Evolutionary conservation across 2,329 filamentous ascomycete genomes (phyloP), one percentile per base, ranked within the genome.

Genomic region (Tolypocladium tropicale): DNA sequence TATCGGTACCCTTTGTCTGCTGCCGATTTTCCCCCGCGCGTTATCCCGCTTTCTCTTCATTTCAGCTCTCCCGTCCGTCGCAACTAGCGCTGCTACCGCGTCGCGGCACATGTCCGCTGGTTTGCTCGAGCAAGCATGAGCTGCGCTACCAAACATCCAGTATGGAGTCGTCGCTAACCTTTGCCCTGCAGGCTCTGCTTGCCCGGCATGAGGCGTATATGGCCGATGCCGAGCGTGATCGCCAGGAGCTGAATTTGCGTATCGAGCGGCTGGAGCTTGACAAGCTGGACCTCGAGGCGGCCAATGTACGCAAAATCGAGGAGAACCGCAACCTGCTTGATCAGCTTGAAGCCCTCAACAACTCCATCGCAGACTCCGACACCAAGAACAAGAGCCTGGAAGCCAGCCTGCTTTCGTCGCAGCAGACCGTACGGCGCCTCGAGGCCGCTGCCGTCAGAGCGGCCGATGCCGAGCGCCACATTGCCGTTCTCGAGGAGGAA

Each of bases 151-250:
- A 53, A 36, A 41, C 36, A 39, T 34, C 36, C 46, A 54, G 57
- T 48, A 62, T 64, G 58, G 60, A 67, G 58, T 76, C 78, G 62
- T 80, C 79, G 75, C 88, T 95, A 74, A 95, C 84, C 54, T 88
- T 83, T 73, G 76, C 81, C 55, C 72, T 87, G 57, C 85, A 97
- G 94, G 91, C 91, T 58, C 80, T 99, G 56, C 83, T 99, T 46
- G 84, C 88, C 61, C 88, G 93, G 65, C 92, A 99, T 81, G 92
- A 97, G 77, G 85, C 89, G 58, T 96, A 95, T 73, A 93, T 96
- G 80, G 86, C 86, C 63, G 90, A 96, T 70, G 90, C 92, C 58
- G 91, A 96, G 76, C 84, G 85, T 63, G 91, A 96, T 69, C 88
- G 92, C 58, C 76, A 79, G 59, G 82, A 86, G 59, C 84, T 96